Base-by-base conservation (phyloP, 2,329 filamentous ascomycete genomes). In the Arthrobotrys megalospora region DNA sequence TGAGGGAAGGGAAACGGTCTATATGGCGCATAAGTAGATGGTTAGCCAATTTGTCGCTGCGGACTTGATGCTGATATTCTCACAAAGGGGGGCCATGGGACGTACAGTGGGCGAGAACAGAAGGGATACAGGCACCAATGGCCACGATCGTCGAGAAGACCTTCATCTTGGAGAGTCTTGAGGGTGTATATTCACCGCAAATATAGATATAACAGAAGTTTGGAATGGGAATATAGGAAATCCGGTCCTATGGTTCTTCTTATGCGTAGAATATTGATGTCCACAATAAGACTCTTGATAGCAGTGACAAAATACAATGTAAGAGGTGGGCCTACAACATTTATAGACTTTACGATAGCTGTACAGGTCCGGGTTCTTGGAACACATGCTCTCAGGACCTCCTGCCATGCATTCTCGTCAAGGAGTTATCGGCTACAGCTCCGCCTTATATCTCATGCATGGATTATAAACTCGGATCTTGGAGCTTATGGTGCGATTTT, bases 1-100 rank as follows among this genome's bases (percentile, higher is more conserved):
- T 83, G 55, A 85, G 82, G 63, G 83, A 83, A 77, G 83, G 83
- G 78, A 85, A 83, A 16, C 64, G 64, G 38, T 69, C 66, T 76
- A 50, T 2, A 24, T 55, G 10, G 34, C 14, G 16, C 36, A 48
- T 24, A 11, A 38, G 16, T 38, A 11, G 47, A 16, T 38, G n/a
- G 38, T 72, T 58, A 70, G 77, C n/a, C 78, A 80, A 62, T 38
- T 32, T 28, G 7, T 14, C 11, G 21, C 21, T 28, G 24, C 24
- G 5, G 24, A 5, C 24, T 28, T 28, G 24, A 28, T 28, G 24
- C 24, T 28, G 24, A 38, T 38, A 38, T 8, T 48, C 12, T 24
- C 19, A 48, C 3, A 12, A n/a, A 48, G 7, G 19, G 45, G 6
- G 5, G 16, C 8, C 24, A 10, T n/a, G 4, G 19, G 6, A 62